Percentiles rank a stretch among this genome's conserved stretches.
phyloP scores from a whole-genome alignment of 2,329 filamentous ascomycete species.

The Beauveria caledonica region DNA sequence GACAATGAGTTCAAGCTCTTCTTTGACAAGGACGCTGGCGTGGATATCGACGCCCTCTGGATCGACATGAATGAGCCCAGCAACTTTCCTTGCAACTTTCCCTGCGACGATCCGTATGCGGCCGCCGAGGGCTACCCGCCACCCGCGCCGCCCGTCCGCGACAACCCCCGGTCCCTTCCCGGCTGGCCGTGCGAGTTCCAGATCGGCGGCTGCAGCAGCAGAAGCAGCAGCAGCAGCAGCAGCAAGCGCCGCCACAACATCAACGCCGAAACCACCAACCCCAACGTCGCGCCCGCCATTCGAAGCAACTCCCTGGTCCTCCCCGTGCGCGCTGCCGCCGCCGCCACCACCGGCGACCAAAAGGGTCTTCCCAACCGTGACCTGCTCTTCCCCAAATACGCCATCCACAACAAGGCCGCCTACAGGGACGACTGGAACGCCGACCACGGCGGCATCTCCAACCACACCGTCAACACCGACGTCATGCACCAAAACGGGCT shows the following conservation, averaged over 20 bases:
- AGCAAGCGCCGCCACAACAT: background rate
- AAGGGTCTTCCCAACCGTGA: conserved; percentile 17
- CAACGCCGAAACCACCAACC: background rate
- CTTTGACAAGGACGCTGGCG: conserved; percentile 53
- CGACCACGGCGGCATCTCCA: conserved; percentile 55
- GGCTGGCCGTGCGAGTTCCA: conserved; percentile 53
- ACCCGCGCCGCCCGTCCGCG: conserved; percentile 51
- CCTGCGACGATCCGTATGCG: conserved; percentile 47
- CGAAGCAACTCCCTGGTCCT: conserved; percentile 4
- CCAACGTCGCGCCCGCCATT: background rate
- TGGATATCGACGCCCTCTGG: conserved; percentile 71
- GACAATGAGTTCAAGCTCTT: conserved; percentile 55
- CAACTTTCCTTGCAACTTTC: conserved; percentile 33
- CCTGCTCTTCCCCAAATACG: conserved; percentile 17
- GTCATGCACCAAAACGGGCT: conserved; percentile 60
- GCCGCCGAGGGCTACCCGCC: conserved; percentile 44
- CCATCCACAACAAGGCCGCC: conserved; percentile 36
- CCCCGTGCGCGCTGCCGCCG: conserved; percentile 45
- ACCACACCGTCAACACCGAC: conserved; percentile 58
- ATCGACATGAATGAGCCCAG: conserved; percentile 54
- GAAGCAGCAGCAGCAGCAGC: background rate
- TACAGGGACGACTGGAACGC: conserved; percentile 22
- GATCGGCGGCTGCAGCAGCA: conserved; percentile 47
- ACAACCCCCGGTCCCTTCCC: conserved; percentile 53
- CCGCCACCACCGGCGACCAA: conserved; percentile 47